phyloP scores from a whole-genome alignment of 768 basidiomycete genomes.

The Boletus sp. region DNA sequence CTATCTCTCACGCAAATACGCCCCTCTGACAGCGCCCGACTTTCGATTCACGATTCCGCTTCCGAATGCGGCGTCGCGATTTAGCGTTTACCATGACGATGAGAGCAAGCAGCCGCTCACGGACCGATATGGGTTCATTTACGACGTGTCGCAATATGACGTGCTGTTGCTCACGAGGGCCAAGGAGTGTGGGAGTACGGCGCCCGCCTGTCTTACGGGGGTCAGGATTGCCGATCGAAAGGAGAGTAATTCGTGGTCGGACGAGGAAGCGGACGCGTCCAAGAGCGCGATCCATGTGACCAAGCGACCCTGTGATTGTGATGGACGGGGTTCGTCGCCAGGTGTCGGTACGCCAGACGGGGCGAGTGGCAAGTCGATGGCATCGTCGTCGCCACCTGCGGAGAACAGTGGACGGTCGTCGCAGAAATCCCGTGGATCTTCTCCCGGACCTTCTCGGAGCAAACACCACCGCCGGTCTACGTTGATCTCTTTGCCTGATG shows the following conservation, averaged over 20 bases:
- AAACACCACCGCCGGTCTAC: slow-evolving; percentile 44
- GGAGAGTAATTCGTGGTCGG: slow-evolving; percentile 77
- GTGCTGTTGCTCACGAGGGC: slow-evolving; percentile 72
- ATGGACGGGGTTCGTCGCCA: slow-evolving; percentile 26
- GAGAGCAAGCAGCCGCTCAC: slow-evolving; percentile 62
- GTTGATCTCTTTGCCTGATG: slow-evolving; percentile 29
- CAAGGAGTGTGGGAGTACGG: slow-evolving; percentile 67
- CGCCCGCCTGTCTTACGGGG: slow-evolving; percentile 83
- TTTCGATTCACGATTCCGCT: slow-evolving; percentile 72
- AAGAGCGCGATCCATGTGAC: slow-evolving; percentile 36
- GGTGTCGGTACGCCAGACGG: slow-evolving; percentile 6
- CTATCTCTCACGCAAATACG: slow-evolving; percentile 73
- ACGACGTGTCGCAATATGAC: slow-evolving; percentile 81
- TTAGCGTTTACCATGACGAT: slow-evolving; percentile 49
- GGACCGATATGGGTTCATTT: slow-evolving; percentile 90
- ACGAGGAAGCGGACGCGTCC: slow-evolving; percentile 50
- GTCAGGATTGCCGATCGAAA: slow-evolving; percentile 84
- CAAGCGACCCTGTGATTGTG: slow-evolving; percentile 42
- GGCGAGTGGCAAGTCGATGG: slow-evolving; percentile 7
- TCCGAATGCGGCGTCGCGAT: slow-evolving; percentile 54
- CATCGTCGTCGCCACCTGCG: slow-evolving; percentile 11
- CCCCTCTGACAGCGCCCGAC: slow-evolving; percentile 68
- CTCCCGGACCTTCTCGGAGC: slow-evolving; percentile 51
- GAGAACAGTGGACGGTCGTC: slow-evolving; percentile 29
- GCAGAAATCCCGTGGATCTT: slow-evolving; percentile 34